Conservation (phyloP, 257 asterid species). For the Thymus quinquecostatus region DNA sequence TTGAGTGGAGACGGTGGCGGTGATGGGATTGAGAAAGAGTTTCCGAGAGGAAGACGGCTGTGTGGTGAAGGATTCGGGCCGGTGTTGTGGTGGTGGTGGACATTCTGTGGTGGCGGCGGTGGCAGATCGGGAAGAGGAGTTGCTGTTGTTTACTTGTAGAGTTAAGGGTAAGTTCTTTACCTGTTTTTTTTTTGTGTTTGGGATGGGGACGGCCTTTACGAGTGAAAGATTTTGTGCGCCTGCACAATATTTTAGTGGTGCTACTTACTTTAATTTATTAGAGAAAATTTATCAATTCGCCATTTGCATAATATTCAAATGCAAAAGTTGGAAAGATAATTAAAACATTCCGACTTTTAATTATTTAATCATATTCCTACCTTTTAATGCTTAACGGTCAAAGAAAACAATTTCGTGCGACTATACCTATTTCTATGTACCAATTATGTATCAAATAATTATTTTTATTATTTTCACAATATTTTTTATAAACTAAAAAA, state of each 20-base stretch:
- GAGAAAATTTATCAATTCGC: too few species aligned
- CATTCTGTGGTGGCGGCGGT: constrained; percentile 34
- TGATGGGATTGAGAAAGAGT: constrained; percentile 48
- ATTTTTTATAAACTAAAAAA: too few species aligned
- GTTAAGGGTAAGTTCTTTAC: not conserved
- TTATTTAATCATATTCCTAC: too few species aligned
- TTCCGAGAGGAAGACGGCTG: constrained; percentile 52
- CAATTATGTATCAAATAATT: too few species aligned
- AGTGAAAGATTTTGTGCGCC: not conserved
- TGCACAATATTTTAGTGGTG: not conserved
- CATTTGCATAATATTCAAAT: too few species aligned
- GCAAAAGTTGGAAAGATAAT: too few species aligned
- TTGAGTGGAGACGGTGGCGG: constrained; percentile 53
- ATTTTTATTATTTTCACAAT: too few species aligned
- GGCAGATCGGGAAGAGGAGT: not conserved
- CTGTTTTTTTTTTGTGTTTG: not conserved
- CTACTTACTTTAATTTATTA: too few species aligned
- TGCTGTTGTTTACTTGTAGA: not conserved
- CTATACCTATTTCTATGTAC: too few species aligned
- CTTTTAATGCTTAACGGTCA: too few species aligned
- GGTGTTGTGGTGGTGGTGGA: constrained; percentile 41
- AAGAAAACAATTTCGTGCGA: too few species aligned
- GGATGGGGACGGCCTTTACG: not conserved
- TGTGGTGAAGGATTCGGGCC: constrained; percentile 54
- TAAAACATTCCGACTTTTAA: too few species aligned